phyloP scores from a whole-genome alignment of 2,329 filamentous ascomycete genomes.

The Aspergillus tubingensis region DNA sequence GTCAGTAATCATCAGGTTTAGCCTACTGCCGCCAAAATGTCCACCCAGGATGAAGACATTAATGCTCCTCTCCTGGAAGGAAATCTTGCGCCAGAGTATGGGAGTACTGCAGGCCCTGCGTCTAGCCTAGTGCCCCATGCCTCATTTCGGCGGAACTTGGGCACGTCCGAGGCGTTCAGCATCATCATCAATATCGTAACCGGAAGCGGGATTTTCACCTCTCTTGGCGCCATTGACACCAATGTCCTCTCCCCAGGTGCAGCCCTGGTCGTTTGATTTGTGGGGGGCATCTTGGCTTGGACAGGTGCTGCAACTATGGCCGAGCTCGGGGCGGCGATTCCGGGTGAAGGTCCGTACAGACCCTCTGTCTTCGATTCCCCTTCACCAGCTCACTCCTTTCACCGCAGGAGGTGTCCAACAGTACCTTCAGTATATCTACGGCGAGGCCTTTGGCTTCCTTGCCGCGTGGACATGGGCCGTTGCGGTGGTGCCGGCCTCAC shows the following conservation, averaged over 20 bases:
- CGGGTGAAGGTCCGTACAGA: constrained; percentile 16
- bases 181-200: constrained; percentile 24
- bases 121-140: not conserved
- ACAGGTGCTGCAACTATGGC: constrained; percentile 20
- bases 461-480: constrained; percentile 22
- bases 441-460: constrained; percentile 19
- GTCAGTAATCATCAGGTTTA: not conserved
- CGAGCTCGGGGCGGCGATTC: constrained; percentile 20
- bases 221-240: constrained; percentile 18
- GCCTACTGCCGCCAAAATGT: not conserved
- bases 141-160: constrained; percentile 17
- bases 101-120: not conserved
- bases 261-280: constrained; percentile 19
- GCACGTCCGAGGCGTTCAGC: constrained; percentile 19
- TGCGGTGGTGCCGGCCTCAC: constrained; percentile 19
- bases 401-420: constrained; percentile 15
- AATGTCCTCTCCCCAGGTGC: constrained; percentile 21
- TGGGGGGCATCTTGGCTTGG: constrained; percentile 20
- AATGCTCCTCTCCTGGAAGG: not conserved
- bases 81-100: not conserved
- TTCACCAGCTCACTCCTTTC: not conserved
- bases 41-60: not conserved
- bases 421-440: constrained; percentile 20
- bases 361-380: no score
- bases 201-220: constrained; percentile 21